Evolutionary conservation across 495 filamentous ascomycete species (phyloP).

Genomic region (Talaromyces proteolyticus): DNA sequence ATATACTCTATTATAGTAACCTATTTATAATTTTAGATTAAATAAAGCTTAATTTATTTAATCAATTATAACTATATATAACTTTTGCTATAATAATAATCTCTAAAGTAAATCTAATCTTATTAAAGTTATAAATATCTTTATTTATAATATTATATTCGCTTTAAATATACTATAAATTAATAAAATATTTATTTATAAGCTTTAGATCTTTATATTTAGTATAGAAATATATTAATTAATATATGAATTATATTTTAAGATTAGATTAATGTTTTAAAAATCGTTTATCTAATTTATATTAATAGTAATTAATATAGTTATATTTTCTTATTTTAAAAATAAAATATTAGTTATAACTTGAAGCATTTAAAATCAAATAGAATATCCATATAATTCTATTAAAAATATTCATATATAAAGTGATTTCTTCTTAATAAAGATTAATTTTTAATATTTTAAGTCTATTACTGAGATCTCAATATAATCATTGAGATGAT

Average conservation of each 20-base stretch:
- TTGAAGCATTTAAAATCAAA: not conserved
- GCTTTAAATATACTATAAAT: slow-evolving; percentile 7
- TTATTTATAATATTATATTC: slow-evolving; percentile 11
- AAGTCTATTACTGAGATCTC: not conserved
- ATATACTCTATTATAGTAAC: not conserved
- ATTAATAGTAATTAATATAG: not conserved
- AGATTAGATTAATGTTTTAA: not conserved
- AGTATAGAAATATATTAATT: not conserved
- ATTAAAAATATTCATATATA: not conserved
- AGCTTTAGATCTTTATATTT: slow-evolving; percentile 8
- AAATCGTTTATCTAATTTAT: not conserved
- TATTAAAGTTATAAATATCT: no score
- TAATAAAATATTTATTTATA: slow-evolving; percentile 9
- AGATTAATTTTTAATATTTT: not conserved
- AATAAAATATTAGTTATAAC: not conserved
- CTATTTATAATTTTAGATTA: not conserved
- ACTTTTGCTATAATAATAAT: not conserved
- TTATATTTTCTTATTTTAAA: not conserved
- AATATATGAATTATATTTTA: not conserved
- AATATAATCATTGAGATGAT: not conserved
- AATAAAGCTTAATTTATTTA: not conserved
- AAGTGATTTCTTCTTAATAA: not conserved
- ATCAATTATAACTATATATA: not conserved
- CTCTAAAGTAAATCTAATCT: slow-evolving; percentile 4
- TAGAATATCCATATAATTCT: not conserved